Evolutionary conservation across 305 asterid species (phyloP), one percentile per base, ranked within the genome.

Genomic region (Withania somnifera): DNA sequence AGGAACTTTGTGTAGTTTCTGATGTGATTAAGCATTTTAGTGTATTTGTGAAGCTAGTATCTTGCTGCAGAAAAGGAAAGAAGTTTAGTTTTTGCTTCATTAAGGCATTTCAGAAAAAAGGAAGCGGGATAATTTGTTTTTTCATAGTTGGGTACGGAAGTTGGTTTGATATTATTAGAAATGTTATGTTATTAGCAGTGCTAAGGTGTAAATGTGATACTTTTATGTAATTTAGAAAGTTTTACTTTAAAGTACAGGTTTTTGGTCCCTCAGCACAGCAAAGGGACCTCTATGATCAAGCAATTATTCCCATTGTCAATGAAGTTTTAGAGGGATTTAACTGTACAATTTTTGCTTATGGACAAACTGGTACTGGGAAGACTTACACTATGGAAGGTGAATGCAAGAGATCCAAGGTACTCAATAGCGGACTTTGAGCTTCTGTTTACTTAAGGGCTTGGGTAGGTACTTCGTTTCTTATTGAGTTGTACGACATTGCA

Each of bases 381-480:
- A 93, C 97, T 20, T 92, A 89, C 81, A 92, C 98, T 20, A 94
- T 94, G 99, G 98, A 94, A 85, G 99, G 98, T 69, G 99, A 94
- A 88, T 91, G 97, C 81, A 93, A 94, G 92, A 91, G 91, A 82
- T 82, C 93, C 24, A 96, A 93, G 98, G 99, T 96, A 90, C 53
- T 82, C 15, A 76, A 19, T 54, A 42, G 20, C 40, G 71, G 66
- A 7, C 28, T 71, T 75, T 69, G 80, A 75, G n/a, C 28, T 24
- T 50, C 10, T 50, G 9, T 75, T 26, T 22, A 15, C 45, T 75
- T 0, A 50, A 51, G 50, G 28, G 30, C 63, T 50, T 50, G 47
- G n/a, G 15, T 75, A 28, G n/a, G 61, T 24, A 15, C 42, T 5
- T 15, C 0, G 8, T 5, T 17, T 75, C 61, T 75, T 75, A 50